Evolutionary conservation across 768 basidiomycete species (phyloP), one percentile per base, ranked within the genome.

Genomic region (Panellus pusillus): DNA sequence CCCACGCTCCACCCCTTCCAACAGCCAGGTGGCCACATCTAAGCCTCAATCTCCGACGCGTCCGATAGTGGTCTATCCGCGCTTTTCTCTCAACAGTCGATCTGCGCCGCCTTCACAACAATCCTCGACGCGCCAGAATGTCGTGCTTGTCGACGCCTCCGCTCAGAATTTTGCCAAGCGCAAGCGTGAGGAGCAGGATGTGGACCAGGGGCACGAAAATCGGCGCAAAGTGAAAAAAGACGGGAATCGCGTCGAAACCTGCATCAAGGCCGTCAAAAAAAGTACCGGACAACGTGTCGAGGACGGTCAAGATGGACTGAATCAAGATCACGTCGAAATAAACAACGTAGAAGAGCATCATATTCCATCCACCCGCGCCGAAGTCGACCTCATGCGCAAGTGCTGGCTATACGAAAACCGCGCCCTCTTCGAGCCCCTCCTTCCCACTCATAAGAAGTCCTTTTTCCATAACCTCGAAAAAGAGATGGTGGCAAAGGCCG

Each of bases 371-470:
- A 24, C 19, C 13, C 49, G 49, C 31, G 45, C 49, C 20, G 53
- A 48, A 9, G 31, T 42, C 46, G 53, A 54, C n/a, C 17, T 35
- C 12, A 32, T 29, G 4, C 66, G 74, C 31, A 76, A 72, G 39
- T 69, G 67, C 19, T 84, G 81, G 79, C 51, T 83, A 9, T 63
- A 72, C 58, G 65, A 66, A 37, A 74, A 84, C 55, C 68, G 68
- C 0, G 60, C 71, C 28, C 63, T 82, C 12, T 75, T 84, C 55
- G 67, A 70, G 47, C 72, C 81, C 0, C 69, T 84, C 8, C 67
- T 84, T 18, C 79, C 79, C 0, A 47, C 68, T 1, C 67, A 66
- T 14, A 72, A 59, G 40, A 60, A 32, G 3, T 17, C 47, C 7
- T 75, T 75, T 53, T 75, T 80, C 36, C 66, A 71, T 4, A 61